phyloP scores from a whole-genome alignment of 2,329 filamentous ascomycete species.

The Raffaelea albimanens region DNA sequence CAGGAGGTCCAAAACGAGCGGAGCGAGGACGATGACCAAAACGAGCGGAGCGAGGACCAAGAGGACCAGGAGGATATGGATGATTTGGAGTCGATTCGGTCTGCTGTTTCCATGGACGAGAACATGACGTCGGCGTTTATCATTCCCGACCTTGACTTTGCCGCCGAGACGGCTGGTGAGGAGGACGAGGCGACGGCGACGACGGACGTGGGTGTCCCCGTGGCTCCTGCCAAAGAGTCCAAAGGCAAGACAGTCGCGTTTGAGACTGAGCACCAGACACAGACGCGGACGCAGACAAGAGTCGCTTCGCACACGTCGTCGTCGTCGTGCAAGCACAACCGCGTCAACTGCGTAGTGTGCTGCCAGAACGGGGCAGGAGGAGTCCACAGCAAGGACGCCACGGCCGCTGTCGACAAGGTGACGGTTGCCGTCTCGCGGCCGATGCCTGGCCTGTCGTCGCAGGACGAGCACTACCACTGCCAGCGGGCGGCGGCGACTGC shows the following conservation, averaged over 20 bases:
- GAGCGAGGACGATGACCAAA: background rate
- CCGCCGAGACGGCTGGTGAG: background rate
- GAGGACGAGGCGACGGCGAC: background rate
- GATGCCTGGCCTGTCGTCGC: background rate
- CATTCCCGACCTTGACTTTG: constrained; percentile 14
- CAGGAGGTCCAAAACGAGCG: constrained; percentile 1
- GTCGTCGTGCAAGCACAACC: constrained; percentile 10
- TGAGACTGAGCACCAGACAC: background rate
- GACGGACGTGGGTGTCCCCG: background rate
- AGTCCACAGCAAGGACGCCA: background rate
- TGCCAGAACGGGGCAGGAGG: constrained; percentile 4
- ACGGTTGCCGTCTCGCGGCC: constrained; percentile 13
- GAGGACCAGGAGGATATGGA: background rate
- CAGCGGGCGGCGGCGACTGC: background rate
- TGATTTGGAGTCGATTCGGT: constrained; percentile 1
- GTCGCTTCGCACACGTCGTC: background rate
- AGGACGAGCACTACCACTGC: too few relatives aligned
- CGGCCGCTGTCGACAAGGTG: constrained; percentile 7
- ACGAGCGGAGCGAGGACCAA: background rate
- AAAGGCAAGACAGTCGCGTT: constrained; percentile 9
- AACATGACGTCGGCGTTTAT: constrained; percentile 18
- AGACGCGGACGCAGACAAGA: background rate
- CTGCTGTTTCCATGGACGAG: constrained; percentile 8
- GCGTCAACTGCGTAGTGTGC: constrained; percentile 14
- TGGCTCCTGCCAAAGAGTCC: background rate